Conservation (phyloP, 768 basidiomycete species). For the Phanerodontia chrysosporium region DNA sequence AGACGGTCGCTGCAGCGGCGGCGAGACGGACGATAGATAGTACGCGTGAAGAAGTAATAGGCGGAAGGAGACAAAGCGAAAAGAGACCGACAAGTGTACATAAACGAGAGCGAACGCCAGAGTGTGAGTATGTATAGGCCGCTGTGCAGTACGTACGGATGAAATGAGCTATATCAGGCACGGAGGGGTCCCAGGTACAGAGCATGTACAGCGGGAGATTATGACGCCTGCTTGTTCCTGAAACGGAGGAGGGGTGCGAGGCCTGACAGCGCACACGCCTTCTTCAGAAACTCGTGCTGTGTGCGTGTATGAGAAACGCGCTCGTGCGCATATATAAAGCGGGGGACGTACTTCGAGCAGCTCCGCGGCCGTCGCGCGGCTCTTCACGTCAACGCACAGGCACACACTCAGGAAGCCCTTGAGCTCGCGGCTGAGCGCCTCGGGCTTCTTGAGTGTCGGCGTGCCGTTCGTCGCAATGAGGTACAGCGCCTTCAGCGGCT, state of each 20-base stretch:
- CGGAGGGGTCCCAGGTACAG: not conserved
- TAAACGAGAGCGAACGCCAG: slow-evolving; percentile 7
- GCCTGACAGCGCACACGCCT: slow-evolving; percentile 77
- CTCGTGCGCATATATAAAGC: slow-evolving; percentile 9
- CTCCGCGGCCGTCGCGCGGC: slow-evolving; percentile 86
- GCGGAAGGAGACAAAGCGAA: not conserved
- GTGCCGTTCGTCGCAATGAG: slow-evolving; percentile 98
- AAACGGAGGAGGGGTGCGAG: slow-evolving; percentile 84
- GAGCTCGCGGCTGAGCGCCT: slow-evolving; percentile 84
- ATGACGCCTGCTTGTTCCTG: slow-evolving; percentile 56
- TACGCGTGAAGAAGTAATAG: slow-evolving; percentile 1
- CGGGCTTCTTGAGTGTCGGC: slow-evolving; percentile 95
- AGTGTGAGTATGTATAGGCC: not conserved
- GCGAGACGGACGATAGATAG: slow-evolving; percentile 9
- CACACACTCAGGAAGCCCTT: slow-evolving; percentile 98
- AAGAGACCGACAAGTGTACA: slow-evolving; percentile 10
- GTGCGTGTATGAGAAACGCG: slow-evolving; percentile 1
- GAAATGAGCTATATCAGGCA: not conserved
- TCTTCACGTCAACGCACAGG: slow-evolving; percentile 93
- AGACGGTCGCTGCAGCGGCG: not conserved
- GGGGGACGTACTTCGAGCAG: slow-evolving; percentile 63
- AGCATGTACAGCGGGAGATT: slow-evolving; percentile 11
- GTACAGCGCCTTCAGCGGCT: slow-evolving; percentile 91
- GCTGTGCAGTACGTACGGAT: not conserved
- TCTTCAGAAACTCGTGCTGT: slow-evolving; percentile 92